Evolutionary conservation across 331 rosid species (phyloP).

Genomic region (Acacia pycnantha): DNA sequence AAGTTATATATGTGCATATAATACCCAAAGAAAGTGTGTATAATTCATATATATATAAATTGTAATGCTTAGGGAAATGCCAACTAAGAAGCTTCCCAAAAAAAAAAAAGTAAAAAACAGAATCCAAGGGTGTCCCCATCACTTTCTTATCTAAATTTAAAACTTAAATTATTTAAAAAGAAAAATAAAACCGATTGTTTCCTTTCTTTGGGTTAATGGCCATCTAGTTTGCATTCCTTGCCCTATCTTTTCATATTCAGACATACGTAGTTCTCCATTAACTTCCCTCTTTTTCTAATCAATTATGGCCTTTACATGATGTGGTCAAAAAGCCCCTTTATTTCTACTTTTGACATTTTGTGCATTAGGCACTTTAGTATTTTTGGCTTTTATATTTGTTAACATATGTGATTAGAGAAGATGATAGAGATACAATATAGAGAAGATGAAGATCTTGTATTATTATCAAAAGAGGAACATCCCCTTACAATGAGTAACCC

Average conservation of each 20-base stretch:
- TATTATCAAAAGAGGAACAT: too few species aligned
- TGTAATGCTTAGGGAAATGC: neutral
- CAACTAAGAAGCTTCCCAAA: neutral
- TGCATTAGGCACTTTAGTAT: neutral
- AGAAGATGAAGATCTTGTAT: too few species aligned
- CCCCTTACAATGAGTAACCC: too few species aligned
- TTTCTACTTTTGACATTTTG: neutral
- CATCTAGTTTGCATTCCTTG: neutral
- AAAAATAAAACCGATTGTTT: too few species aligned
- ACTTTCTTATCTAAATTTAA: neutral
- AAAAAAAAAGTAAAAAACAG: too few species aligned
- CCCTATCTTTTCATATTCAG: neutral
- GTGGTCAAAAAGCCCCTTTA: neutral
- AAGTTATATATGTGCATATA: too few species aligned
- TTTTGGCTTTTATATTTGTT: too few species aligned
- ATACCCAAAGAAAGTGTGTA: neutral
- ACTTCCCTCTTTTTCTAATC: neutral
- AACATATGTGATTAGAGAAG: too few species aligned
- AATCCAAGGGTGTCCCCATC: neutral
- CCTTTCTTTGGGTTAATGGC: too few species aligned
- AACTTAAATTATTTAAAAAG: neutral
- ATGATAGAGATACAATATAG: too few species aligned
- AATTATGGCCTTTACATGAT: neutral
- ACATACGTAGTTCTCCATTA: neutral
- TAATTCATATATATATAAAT: neutral